A percentile compares a stretch with the other conserved stretches of the same genome.
Conservation (phyloP, 2,329 filamentous ascomycete genomes). For the Verticillium klebahnii region DNA sequence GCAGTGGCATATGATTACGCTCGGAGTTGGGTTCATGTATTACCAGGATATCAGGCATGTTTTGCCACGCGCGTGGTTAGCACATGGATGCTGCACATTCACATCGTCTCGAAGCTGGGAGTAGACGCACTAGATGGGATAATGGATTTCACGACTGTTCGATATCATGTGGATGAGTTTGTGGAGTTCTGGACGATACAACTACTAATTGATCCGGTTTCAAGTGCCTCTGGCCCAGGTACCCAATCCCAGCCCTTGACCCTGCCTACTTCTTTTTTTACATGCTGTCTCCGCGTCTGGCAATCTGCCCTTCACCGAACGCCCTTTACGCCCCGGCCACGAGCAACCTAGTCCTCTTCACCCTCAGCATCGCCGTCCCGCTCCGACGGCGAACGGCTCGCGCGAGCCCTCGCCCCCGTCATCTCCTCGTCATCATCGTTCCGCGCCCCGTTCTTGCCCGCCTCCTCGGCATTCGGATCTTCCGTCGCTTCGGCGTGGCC, state of each 20-base stretch:
- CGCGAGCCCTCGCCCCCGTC: constrained; percentile 13
- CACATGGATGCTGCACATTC: neutral
- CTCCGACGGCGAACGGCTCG: constrained; percentile 19
- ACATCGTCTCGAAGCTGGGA: neutral
- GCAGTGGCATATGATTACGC: neutral
- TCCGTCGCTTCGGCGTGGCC: constrained; percentile 12
- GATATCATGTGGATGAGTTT: neutral
- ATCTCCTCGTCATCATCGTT: constrained; percentile 21
- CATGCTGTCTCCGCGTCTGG: neutral
- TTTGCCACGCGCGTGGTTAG: neutral
- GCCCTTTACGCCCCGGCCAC: neutral
- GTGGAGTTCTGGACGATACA: neutral
- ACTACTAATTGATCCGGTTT: neutral
- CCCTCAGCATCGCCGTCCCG: constrained; percentile 43
- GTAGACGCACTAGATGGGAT: neutral
- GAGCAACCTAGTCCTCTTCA: constrained; percentile 24
- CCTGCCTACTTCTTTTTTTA: neutral
- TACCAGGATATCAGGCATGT: neutral
- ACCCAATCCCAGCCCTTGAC: neutral
- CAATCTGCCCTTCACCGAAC: neutral
- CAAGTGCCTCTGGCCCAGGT: neutral
- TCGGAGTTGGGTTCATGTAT: neutral
- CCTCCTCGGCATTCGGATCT: constrained; percentile 20
- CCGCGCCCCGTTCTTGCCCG: neutral
- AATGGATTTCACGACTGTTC: neutral